Conservation (phyloP, 2,329 filamentous ascomycete species). For the Fusarium mundagurra region DNA sequence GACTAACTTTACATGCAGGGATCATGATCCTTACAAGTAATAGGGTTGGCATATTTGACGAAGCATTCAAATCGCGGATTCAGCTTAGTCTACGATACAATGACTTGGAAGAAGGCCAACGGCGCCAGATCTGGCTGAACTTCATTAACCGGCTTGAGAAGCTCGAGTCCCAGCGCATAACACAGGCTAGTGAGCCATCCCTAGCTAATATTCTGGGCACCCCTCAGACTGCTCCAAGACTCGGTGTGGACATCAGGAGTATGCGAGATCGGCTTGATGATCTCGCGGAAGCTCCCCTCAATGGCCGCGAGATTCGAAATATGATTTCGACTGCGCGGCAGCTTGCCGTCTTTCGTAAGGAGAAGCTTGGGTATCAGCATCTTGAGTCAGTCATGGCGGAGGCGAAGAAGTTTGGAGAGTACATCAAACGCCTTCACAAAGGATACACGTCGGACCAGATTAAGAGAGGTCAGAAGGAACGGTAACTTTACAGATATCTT, state of each 20-base stretch:
- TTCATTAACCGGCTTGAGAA: not conserved
- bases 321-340: not conserved
- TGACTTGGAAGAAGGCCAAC: accelerated
- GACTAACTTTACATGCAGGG: accelerated
- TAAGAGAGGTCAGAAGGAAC: not conserved
- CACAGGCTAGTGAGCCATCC: accelerated
- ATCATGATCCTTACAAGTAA: not conserved
- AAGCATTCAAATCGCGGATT: not conserved
- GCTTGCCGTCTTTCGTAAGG: not conserved
- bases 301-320: not conserved
- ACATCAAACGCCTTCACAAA: not conserved
- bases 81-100: not conserved
- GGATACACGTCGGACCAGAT: not conserved
- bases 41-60: not conserved
- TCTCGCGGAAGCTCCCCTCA: not conserved
- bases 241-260: not conserved
- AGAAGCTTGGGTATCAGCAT: not conserved
- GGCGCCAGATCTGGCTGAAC: not conserved
- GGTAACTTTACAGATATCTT: not conserved
- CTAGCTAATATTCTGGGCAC: accelerated
- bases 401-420: not conserved
- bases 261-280: not conserved
- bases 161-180: not conserved
- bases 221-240: not conserved
- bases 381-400: not conserved